These are phyloP conservation scores for Chiua virens DNA, from an alignment of 768 basidiomycete genomes.

Conservation along the genomic window DNA sequence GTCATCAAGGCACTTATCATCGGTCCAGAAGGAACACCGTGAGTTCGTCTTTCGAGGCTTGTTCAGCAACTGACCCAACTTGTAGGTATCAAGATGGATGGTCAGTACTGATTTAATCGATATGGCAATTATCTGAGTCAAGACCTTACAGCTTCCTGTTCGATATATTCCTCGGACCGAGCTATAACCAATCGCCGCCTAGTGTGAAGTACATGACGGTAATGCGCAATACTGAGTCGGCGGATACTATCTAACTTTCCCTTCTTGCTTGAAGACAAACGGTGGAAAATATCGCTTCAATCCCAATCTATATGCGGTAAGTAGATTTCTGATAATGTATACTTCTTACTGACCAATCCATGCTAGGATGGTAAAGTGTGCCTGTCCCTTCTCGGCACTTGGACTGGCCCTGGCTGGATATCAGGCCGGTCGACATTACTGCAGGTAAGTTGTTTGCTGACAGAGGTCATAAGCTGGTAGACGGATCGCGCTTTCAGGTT, in stretches of 20 bases:
- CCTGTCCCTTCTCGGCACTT: conserved; percentile 86
- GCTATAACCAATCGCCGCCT: conserved; percentile 87
- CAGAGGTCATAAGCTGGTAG: not conserved
- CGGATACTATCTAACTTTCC: conserved; percentile 9
- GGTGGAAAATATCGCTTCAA: conserved; percentile 91
- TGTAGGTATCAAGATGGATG: conserved; percentile 87
- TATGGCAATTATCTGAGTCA: not conserved
- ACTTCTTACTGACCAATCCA: not conserved
- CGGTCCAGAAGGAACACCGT: conserved; percentile 94
- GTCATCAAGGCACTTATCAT: conserved; percentile 91
- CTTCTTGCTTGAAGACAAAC: conserved; percentile 55
- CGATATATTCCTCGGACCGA: conserved; percentile 90
- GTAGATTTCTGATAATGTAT: conserved; percentile 20
- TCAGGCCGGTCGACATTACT: conserved; percentile 86
- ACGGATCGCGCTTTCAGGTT: conserved; percentile 41
- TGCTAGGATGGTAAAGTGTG: conserved; percentile 93
- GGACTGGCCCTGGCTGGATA: conserved; percentile 93
- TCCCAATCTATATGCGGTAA: conserved; percentile 89
- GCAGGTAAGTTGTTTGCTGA: conserved; percentile 49
- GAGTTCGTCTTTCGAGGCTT: conserved; percentile 32
- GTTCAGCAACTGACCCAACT: conserved; percentile 5
- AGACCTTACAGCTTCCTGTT: conserved; percentile 59
- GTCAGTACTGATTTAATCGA: conserved; percentile 40
- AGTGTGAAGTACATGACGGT: conserved; percentile 68
- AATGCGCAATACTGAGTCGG: conserved; percentile 3